Percentiles rank a stretch among this genome's conserved stretches.
phyloP scores from a whole-genome alignment of 495 filamentous ascomycete genomes.

The Xanthoparmelia taractica region DNA sequence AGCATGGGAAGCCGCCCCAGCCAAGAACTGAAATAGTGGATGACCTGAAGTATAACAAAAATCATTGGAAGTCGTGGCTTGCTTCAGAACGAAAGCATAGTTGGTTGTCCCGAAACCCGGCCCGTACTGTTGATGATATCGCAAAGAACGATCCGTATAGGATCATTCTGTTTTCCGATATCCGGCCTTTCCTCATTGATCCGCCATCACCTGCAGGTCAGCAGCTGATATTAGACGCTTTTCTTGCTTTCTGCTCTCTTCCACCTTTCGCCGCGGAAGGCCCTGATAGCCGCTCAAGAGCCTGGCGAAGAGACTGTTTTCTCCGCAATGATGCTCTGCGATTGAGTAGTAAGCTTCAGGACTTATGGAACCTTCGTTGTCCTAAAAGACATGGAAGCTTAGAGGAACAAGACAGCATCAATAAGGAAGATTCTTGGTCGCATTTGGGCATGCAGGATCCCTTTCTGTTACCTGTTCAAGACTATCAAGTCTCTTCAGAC shows the following conservation, averaged over 20 bases:
- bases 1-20: slow-evolving; percentile 35
- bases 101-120: slow-evolving; percentile 48
- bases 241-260: slow-evolving; percentile 61
- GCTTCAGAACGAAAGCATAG: slow-evolving; percentile 47
- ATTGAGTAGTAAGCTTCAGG: slow-evolving; percentile 24
- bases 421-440: background rate
- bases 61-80: slow-evolving; percentile 51
- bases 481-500: slow-evolving; percentile 27
- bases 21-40: slow-evolving; percentile 22
- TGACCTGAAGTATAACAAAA: slow-evolving; percentile 11
- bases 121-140: slow-evolving; percentile 55
- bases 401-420: background rate
- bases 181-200: slow-evolving; percentile 48
- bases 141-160: slow-evolving; percentile 71
- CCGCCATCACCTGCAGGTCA: slow-evolving; percentile 22
- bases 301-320: slow-evolving; percentile 41
- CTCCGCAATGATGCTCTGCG: slow-evolving; percentile 39
- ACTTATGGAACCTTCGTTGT: slow-evolving; percentile 25
- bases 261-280: slow-evolving; percentile 40
- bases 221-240: slow-evolving; percentile 52
- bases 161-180: slow-evolving; percentile 70
- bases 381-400: background rate
- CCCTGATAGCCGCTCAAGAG: slow-evolving; percentile 17
- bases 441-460: background rate
- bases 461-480: slow-evolving; percentile 16